Evolutionary conservation across 257 asterid genomes (phyloP), one percentile per base, ranked within the genome.

Genomic region (Plantago major): DNA sequence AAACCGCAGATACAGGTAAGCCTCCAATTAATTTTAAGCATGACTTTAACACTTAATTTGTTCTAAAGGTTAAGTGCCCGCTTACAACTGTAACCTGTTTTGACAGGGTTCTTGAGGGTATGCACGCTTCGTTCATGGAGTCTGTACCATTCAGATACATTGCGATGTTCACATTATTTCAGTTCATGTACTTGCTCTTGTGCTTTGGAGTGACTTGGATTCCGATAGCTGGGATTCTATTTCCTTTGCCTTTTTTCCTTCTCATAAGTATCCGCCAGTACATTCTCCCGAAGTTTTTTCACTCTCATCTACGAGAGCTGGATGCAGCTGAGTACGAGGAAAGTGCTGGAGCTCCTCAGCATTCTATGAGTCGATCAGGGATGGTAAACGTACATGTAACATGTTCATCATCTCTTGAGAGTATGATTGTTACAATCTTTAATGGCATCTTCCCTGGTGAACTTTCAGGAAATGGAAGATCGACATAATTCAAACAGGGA

Each of bases 321-420:
- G 92, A 84, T 64, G 92, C 88, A 16, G 84, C 79, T 8, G 88
- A 81, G 10, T 84, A 84, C 26, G 92, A 81, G 58, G 88, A 84
- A 60, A 60, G 75, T 3, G 62, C 56, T 7, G 84, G 88, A 42
- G 30, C 80, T 18, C 82, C 81, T 14, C 76, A 71, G 44, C 68
- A 61, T n/a, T 67, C 82, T 11, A 71, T 58, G 14, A 81, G 83
- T 55, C 45, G 65, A 50, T 75, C 84, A 33, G 42, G 53, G 60
- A 72, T 64, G 68, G 88, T 84, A 71, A 15, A 62, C 53, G 26
- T 16, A 6, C 56, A 0, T 43, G 1, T n/a, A 22, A 33, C 40
- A 7, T 33, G 40, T 7, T 43, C 22, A 46, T 54, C 45, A 33
- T 43, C 42, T 33, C 40, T 33, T 33, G 0, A 33, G 40, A 43